Base-by-base conservation (phyloP, 148 eudicot genomes). In the Nyssa sinensis region DNA sequence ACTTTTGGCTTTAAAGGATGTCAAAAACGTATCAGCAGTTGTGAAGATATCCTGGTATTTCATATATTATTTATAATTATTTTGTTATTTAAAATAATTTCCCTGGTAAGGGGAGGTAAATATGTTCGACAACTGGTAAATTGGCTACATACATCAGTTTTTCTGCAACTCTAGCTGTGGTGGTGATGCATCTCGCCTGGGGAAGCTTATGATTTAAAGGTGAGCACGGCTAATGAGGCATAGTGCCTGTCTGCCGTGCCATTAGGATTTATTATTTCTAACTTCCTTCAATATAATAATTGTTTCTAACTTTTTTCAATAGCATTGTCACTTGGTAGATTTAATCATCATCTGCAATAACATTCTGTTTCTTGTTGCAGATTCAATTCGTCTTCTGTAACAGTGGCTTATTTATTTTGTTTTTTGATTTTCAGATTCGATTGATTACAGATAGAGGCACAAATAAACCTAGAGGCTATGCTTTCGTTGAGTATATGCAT, bases 221-320 rank as follows among this genome's bases (percentile, higher is more conserved):
- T 93, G 99, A 89, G 96, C 98, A 87, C 97, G 96, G 98, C 96
- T 92, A 86, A 84, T 85, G 77, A 85, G 98, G 98, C 91, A 72
- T 86, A 80, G 87, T 78, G 98, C 97, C 93, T 84, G 81, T 83
- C 83, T 89, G 93, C 98, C 97, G 94, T 96, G 97, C 98, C 82
- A 77, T 79, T 77, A 89, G 93, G 90, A 84, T 77, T 78, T 84
- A 51, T 64, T 66, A 64, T 66, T 71, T 74, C 60, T 70, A 39
- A 69, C 66, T n/a, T n/a, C n/a, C n/a, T n/a, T n/a, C n/a, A n/a
- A n/a, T n/a, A n/a, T n/a, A n/a, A n/a, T n/a, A n/a, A 51, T 64
- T 66, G 60, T 66, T 71, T 74, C 60, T 70, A 39, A 69, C 66
- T n/a, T n/a, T 71, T 60, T 77, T 44, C 64, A n/a, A 37, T 73